These are phyloP conservation scores for Fusarium gaditjirri DNA, from an alignment of 2,329 filamentous ascomycete species.

Conservation along the genomic window DNA sequence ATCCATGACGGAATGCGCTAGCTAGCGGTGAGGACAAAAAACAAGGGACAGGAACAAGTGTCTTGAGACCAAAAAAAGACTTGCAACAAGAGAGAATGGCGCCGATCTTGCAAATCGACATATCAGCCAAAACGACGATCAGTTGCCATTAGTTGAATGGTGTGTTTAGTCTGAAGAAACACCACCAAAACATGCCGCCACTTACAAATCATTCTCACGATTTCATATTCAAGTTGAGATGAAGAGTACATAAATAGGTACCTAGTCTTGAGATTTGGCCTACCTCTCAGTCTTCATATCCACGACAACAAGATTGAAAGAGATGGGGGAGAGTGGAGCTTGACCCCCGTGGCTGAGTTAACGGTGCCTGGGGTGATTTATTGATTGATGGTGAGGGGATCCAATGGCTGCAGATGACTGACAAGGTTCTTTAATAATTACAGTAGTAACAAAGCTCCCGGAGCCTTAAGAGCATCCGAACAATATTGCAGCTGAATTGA, in stretches of 20 bases:
- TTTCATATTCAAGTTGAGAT: not conserved
- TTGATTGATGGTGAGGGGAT: slow-evolving; percentile 4
- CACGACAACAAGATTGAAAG: slow-evolving; percentile 19
- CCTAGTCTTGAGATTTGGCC: not conserved
- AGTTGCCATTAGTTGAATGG: slow-evolving; percentile 19
- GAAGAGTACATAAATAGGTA: not conserved
- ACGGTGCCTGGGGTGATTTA: slow-evolving; percentile 32
- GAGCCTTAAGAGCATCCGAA: not conserved
- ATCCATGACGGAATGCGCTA: slow-evolving; percentile 30
- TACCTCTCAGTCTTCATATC: not conserved
- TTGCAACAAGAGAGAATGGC: slow-evolving; percentile 3
- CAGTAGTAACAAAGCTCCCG: not conserved
- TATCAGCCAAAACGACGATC: slow-evolving; percentile 24
- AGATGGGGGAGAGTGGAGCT: slow-evolving; percentile 23
- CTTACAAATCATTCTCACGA: not conserved
- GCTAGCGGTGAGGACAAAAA: slow-evolving; percentile 26
- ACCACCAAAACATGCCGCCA: not conserved
- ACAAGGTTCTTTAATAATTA: not conserved
- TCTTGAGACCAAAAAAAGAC: slow-evolving; percentile 22
- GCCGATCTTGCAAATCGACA: slow-evolving; percentile 30
- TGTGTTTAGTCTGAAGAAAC: slow-evolving; percentile 9
- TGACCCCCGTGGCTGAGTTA: slow-evolving; percentile 32
- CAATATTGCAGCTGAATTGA: not conserved
- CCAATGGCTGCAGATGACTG: slow-evolving; percentile 10
- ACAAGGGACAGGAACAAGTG: slow-evolving; percentile 14